Evolutionary conservation across 306 rosid species (phyloP).

Genomic region (Dicorynia guianensis): DNA sequence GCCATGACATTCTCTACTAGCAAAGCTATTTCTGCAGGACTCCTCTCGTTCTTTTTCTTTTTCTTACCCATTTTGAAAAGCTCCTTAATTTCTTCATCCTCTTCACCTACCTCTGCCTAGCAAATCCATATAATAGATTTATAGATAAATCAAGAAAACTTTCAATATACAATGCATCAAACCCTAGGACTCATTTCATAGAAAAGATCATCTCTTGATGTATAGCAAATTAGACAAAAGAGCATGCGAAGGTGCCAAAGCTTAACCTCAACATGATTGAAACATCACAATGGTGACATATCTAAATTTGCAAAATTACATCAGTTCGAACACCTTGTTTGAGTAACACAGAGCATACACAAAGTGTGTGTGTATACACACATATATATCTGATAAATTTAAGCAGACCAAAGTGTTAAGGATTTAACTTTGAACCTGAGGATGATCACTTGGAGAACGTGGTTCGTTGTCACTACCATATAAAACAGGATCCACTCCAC

Average conservation of each 20-base stretch:
- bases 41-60: conserved; percentile 83
- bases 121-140: conserved; percentile 35
- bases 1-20: conserved; percentile 97
- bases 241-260: background rate
- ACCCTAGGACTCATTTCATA: background rate
- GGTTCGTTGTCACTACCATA: conserved; percentile 75
- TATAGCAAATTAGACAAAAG: background rate
- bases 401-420: background rate
- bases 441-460: conserved; percentile 74
- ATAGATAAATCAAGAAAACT: conserved; percentile 20
- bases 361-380: too few species aligned
- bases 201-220: background rate
- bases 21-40: conserved; percentile 91
- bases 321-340: conserved; percentile 8
- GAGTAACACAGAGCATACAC: background rate
- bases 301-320: background rate
- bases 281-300: background rate
- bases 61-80: conserved; percentile 87
- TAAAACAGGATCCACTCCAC: conserved; percentile 77
- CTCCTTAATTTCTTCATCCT: conserved; percentile 74
- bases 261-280: background rate
- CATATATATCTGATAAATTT: background rate
- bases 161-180: conserved; percentile 7
- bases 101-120: conserved; percentile 96
- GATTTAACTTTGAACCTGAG: conserved; percentile 66